phyloP scores from a whole-genome alignment of 2,329 filamentous ascomycete genomes.

The Didymella lethalis region DNA sequence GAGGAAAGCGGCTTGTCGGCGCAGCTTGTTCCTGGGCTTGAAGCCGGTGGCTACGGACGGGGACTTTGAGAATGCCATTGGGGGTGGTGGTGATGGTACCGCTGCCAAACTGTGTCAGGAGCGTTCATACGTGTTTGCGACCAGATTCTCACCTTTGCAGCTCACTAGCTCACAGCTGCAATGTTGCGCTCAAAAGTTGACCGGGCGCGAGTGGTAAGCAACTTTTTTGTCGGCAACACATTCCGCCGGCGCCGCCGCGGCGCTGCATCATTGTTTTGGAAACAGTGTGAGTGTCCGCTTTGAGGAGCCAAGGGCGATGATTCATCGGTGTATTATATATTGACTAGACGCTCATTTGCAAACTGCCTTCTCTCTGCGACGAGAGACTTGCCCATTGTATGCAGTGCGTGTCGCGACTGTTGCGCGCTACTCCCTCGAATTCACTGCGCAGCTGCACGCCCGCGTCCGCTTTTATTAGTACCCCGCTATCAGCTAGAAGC shows the following conservation, averaged over 20 bases:
- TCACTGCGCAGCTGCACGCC: constrained; percentile 34
- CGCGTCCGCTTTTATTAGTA: constrained; percentile 40
- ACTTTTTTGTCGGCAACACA: constrained; percentile 23
- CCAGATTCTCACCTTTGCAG: not conserved
- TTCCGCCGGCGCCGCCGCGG: not conserved
- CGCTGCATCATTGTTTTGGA: not conserved
- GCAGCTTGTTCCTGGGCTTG: constrained; percentile 77
- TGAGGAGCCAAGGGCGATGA: constrained; percentile 12
- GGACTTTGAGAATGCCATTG: constrained; percentile 61
- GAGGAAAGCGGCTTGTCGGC: constrained; percentile 78
- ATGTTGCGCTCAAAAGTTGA: constrained; percentile 5
- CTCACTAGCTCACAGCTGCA: not conserved
- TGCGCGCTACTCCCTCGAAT: constrained; percentile 47
- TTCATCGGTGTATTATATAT: constrained; percentile 28
- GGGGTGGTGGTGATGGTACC: not conserved
- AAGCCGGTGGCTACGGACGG: constrained; percentile 58
- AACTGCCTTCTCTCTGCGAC: constrained; percentile 30
- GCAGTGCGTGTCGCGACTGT: constrained; percentile 51
- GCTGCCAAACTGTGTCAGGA: constrained; percentile 3
- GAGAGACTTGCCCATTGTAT: constrained; percentile 45
- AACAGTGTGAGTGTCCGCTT: not conserved
- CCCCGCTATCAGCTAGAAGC: constrained; percentile 39
- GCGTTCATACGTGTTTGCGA: not conserved
- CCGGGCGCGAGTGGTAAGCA: constrained; percentile 11
- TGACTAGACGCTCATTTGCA: constrained; percentile 25